A percentile compares a stretch with the other conserved stretches of the same genome.
phyloP scores from a whole-genome alignment of 495 filamentous ascomycete species.

The Pseudotulostoma volvatum region DNA sequence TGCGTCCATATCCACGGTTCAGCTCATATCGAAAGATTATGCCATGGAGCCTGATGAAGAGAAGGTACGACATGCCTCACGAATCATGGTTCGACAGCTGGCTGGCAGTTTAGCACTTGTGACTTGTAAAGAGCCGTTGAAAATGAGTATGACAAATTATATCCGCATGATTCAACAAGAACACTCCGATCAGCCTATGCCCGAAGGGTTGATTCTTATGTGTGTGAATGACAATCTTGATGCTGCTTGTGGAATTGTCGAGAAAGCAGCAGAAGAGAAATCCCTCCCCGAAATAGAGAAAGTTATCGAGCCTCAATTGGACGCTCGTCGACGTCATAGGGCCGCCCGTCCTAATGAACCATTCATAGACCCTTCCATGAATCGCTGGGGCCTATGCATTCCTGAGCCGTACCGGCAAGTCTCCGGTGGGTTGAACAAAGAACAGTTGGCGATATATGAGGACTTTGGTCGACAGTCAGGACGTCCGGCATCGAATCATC shows the following conservation, averaged over 20 bases:
- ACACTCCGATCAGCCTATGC: slow-evolving; percentile 56
- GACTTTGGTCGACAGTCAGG: slow-evolving; percentile 79
- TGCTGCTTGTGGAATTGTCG: slow-evolving; percentile 76
- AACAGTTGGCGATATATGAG: slow-evolving; percentile 90
- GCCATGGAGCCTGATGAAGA: slow-evolving; percentile 82
- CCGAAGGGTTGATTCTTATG: slow-evolving; percentile 84
- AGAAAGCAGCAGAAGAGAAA: slow-evolving; percentile 84
- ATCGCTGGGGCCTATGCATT: slow-evolving; percentile 74
- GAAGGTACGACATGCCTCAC: slow-evolving; percentile 63
- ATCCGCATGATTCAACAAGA: slow-evolving; percentile 61
- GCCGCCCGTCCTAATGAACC: slow-evolving; percentile 56
- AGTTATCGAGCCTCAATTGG: slow-evolving; percentile 61
- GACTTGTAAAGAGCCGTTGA: slow-evolving; percentile 93
- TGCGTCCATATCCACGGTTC: slow-evolving; percentile 83
- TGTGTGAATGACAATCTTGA: slow-evolving; percentile 98
- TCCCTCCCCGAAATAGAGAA: slow-evolving; percentile 88
- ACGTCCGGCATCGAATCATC: slow-evolving; percentile 33
- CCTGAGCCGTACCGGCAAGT: slow-evolving; percentile 76
- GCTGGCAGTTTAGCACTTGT: slow-evolving; percentile 86
- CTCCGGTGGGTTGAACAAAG: slow-evolving; percentile 65
- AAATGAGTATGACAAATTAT: slow-evolving; percentile 92
- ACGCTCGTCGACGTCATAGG: slow-evolving; percentile 56
- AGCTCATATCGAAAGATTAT: slow-evolving; percentile 92
- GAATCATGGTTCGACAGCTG: slow-evolving; percentile 81
- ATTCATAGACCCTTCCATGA: slow-evolving; percentile 64